Evolutionary conservation across 106 monocot genomes (phyloP).

Genomic region (Dendrobium catenatum): DNA sequence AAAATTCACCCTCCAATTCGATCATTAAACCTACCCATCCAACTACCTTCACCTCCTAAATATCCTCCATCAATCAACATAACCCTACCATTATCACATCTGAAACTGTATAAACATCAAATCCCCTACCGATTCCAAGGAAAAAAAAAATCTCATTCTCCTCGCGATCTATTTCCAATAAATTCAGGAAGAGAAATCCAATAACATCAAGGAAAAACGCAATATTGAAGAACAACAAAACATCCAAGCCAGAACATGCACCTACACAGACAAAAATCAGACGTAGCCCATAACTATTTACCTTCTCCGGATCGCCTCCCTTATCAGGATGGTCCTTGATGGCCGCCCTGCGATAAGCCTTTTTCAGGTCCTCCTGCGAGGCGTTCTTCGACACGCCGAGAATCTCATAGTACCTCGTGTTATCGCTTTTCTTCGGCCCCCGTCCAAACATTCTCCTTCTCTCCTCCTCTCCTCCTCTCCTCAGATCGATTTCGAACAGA

Average conservation of each 20-base stretch:
- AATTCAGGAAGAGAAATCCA: neutral
- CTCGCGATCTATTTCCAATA: neutral
- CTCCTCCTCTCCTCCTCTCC: neutral
- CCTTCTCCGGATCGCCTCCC: slow-evolving; percentile 97
- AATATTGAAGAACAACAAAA: neutral
- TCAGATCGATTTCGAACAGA: neutral
- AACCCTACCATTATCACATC: too few species aligned
- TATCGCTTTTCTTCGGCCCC: slow-evolving; percentile 74
- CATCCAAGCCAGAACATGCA: neutral
- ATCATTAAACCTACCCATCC: too few species aligned
- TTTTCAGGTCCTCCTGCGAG: slow-evolving; percentile 88
- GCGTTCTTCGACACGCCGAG: slow-evolving; percentile 84
- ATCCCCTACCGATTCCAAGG: too few species aligned
- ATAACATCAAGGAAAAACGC: neutral
- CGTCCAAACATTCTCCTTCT: slow-evolving; percentile 52
- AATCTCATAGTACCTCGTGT: slow-evolving; percentile 78
- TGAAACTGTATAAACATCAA: too few species aligned
- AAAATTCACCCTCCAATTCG: too few species aligned
- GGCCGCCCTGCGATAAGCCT: slow-evolving; percentile 90
- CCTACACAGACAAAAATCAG: neutral
- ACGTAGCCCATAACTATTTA: slow-evolving; percentile 8
- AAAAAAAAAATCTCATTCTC: too few species aligned
- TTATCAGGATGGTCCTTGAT: slow-evolving; percentile 98
- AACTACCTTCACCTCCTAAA: too few species aligned
- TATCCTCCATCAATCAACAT: too few species aligned